These are phyloP conservation scores for Lasiosphaeris hirsuta DNA, from an alignment of 495 filamentous ascomycete genomes.

Conservation along the genomic window DNA sequence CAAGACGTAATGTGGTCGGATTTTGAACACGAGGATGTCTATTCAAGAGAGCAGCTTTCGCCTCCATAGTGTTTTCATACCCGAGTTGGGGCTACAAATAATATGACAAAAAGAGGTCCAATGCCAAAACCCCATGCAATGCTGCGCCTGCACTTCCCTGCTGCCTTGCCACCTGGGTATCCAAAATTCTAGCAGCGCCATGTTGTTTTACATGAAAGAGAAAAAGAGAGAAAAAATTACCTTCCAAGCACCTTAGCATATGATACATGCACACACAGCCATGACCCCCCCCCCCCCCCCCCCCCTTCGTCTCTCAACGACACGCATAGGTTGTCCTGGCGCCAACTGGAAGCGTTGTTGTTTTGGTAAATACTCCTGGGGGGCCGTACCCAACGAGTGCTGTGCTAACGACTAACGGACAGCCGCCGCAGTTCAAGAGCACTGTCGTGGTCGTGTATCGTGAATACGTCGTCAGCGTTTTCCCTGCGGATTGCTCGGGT, in stretches of 20 bases:
- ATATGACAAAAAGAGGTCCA: neutral
- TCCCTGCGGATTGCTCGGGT: slow-evolving; percentile 24
- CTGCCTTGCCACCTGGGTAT: slow-evolving; percentile 13
- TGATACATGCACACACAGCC: neutral
- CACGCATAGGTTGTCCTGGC: slow-evolving; percentile 28
- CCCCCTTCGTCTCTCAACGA: neutral
- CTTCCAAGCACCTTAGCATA: too few relatives aligned
- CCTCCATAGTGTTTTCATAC: neutral
- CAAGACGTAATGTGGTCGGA: too few relatives aligned
- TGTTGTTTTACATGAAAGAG: neutral
- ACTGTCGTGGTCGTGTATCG: slow-evolving; percentile 24
- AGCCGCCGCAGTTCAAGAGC: slow-evolving; percentile 24
- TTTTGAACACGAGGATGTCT: too few relatives aligned
- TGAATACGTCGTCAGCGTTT: slow-evolving; percentile 24
- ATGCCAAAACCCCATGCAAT: neutral
- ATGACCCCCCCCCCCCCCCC: neutral
- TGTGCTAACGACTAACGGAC: slow-evolving; percentile 22
- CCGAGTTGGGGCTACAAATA: neutral
- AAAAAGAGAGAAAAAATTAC: too few relatives aligned
- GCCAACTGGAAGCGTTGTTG: slow-evolving; percentile 27
- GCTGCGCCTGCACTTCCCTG: neutral
- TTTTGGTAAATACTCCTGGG: slow-evolving; percentile 23
- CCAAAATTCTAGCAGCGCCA: slow-evolving; percentile 10
- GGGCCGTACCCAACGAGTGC: slow-evolving; percentile 27
- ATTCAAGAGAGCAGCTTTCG: neutral